Evolutionary conservation across 768 basidiomycete genomes (phyloP), one percentile per base, ranked within the genome.

Genomic region (Mycena capillaripes): DNA sequence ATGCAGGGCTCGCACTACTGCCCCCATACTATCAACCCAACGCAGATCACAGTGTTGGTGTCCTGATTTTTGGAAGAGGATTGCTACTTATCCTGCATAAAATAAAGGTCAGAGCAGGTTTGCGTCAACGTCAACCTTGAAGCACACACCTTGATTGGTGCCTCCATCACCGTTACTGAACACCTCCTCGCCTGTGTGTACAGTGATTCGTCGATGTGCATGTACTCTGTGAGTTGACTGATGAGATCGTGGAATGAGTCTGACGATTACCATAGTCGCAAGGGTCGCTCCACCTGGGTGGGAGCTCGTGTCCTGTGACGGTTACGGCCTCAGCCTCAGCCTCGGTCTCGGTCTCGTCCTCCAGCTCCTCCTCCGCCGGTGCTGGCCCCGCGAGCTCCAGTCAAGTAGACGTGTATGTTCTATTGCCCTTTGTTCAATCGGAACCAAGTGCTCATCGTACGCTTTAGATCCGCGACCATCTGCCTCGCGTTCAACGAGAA

Each of bases 401-500:
- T 23, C 4, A 52, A 29, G 44, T 62, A 12, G 32, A 48, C 16
- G n/a, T 61, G 60, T 46, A 48, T 2, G 60, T 32, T 10, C n/a
- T n/a, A n/a, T n/a, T 27, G 8, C 19, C 11, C 23, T n/a, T 19
- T 19, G 4, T 10, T 32, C 55, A 50, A 25, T 4, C n/a, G n/a
- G 11, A 7, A 16, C 19, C 21, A 1, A 3, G 19, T 25, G 12
- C 57, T 40, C 12, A 19, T 7, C 36, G 36, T 17, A 7, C 14
- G 23, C 12, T 30, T 25, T n/a, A 61, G 60, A 30, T 61, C 61
- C 16, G 44, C 19, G 9, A 30, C 42, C 1, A 17, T 63, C 48
- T 63, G 61, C 48, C 32, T 36, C 12, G 46, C 61, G 12, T 50
- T 63, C 46, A 63, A 63, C 32, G 61, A 63, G 48, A 38, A 63